Conservation (phyloP, 139 green algal genomes). For the Chlamydomonas schloesseri region DNA sequence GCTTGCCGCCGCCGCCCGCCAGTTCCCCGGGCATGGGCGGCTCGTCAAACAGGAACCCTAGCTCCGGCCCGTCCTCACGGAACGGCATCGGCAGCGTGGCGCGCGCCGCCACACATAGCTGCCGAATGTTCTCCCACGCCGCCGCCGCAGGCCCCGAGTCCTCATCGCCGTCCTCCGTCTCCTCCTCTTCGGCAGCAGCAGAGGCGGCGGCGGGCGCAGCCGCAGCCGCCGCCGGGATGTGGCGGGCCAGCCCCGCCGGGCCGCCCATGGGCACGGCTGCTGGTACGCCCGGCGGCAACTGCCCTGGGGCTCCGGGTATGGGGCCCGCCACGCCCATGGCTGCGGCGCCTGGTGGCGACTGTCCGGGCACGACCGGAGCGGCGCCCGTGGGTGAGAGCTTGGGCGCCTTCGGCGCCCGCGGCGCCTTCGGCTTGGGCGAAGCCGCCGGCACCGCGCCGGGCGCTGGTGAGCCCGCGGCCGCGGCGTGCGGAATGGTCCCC, state of each 20-base stretch:
- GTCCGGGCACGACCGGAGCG: too few species aligned
- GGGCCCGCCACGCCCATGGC: too few species aligned
- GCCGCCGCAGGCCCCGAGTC: background rate
- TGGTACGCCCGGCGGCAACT: background rate
- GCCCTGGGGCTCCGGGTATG: too few species aligned
- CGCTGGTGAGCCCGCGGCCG: background rate
- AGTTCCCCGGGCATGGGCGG: background rate
- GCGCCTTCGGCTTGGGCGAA: background rate
- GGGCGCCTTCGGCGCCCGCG: background rate
- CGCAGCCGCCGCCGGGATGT: background rate
- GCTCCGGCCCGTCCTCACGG: constrained; percentile 75
- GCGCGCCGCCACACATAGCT: constrained; percentile 70
- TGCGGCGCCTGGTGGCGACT: background rate
- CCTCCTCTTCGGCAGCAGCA: background rate
- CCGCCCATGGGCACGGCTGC: background rate
- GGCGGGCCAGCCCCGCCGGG: background rate
- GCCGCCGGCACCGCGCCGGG: background rate
- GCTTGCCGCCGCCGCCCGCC: constrained; percentile 19
- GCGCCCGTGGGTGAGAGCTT: background rate
- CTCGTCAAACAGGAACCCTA: constrained; percentile 76
- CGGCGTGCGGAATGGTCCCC: background rate
- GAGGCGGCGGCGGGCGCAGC: background rate
- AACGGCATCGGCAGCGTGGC: constrained; percentile 64
- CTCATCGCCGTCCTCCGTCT: background rate
- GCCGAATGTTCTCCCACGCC: constrained; percentile 19